These are phyloP conservation scores for Microglena sp. DNA, from an alignment of 139 green algal genomes.

Conservation along the genomic window DNA sequence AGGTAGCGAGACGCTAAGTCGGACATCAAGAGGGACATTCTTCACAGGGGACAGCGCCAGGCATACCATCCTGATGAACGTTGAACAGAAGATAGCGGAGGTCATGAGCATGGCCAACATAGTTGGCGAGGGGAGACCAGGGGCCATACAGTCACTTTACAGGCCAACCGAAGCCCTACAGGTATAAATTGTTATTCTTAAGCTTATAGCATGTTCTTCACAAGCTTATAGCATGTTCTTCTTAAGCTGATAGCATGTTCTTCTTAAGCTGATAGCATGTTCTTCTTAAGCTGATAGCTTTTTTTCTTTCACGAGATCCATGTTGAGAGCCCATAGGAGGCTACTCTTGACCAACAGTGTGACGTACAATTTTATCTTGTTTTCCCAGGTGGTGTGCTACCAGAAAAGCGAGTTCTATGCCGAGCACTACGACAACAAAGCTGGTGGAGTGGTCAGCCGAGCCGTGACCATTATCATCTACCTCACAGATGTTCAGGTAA, in stretches of 20 bases:
- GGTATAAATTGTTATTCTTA: constrained; percentile 2
- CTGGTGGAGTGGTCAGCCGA: constrained; percentile 29
- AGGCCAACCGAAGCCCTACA: constrained; percentile 11
- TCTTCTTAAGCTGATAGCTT: not conserved
- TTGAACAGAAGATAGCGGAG: constrained; percentile 33
- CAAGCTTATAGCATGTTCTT: not conserved
- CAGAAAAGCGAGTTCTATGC: constrained; percentile 33
- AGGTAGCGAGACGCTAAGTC: constrained; percentile 53
- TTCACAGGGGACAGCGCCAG: constrained; percentile 33
- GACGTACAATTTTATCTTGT: not conserved
- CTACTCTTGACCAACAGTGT: not conserved
- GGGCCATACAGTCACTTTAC: constrained; percentile 24
- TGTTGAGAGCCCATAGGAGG: not conserved
- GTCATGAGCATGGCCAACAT: constrained; percentile 25
- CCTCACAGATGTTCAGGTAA: constrained; percentile 29
- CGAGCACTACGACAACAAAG: constrained; percentile 64
- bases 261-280: not conserved
- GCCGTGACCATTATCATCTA: constrained; percentile 63
- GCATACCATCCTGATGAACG: constrained; percentile 18
- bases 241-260: not conserved
- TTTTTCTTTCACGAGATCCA: not conserved
- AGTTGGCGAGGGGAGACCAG: constrained; percentile 15
- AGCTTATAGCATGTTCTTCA: not conserved
- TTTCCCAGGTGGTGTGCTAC: constrained; percentile 27
- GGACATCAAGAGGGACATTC: constrained; percentile 47